Evolutionary conservation across 495 filamentous ascomycete species (phyloP).

Genomic region (Pseudoneurospora amorphoporcata): DNA sequence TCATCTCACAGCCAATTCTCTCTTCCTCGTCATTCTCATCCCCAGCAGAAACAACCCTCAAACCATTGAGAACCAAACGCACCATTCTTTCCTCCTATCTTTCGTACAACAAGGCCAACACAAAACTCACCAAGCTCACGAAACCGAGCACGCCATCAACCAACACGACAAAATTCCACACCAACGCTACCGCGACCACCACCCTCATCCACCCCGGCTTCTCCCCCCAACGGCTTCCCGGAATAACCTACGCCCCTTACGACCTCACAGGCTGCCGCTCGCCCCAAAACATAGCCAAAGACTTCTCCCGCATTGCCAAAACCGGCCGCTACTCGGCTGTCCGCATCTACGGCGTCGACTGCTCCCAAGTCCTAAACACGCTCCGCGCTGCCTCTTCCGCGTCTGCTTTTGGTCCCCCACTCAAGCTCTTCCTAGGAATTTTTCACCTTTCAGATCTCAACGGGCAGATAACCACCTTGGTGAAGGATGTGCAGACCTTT

Average conservation of each 20-base stretch:
- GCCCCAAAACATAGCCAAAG: conserved; percentile 47
- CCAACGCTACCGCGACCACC: neutral
- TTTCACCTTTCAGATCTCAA: conserved; percentile 51
- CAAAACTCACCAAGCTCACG: neutral
- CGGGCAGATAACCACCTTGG: conserved; percentile 43
- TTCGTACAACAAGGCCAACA: neutral
- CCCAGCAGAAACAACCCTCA: neutral
- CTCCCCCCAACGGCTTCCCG: conserved; percentile 27
- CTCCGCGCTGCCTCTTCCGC: conserved; percentile 46
- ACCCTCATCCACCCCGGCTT: neutral
- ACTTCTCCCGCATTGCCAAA: conserved; percentile 42
- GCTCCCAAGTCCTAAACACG: conserved; percentile 55
- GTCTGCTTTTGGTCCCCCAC: conserved; percentile 14
- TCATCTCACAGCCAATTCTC: neutral
- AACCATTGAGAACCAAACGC: neutral
- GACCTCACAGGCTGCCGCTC: conserved; percentile 57
- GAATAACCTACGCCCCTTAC: conserved; percentile 70
- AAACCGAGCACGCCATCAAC: neutral
- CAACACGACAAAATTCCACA: neutral
- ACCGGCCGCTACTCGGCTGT: conserved; percentile 43
- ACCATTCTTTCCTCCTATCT: neutral
- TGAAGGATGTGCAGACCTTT: conserved; percentile 26
- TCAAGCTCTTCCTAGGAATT: conserved; percentile 65
- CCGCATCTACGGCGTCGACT: conserved; percentile 75
- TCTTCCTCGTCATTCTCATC: neutral